Base-by-base conservation (phyloP, 805 yeast species). In the Clavispora phyllophila region DNA sequence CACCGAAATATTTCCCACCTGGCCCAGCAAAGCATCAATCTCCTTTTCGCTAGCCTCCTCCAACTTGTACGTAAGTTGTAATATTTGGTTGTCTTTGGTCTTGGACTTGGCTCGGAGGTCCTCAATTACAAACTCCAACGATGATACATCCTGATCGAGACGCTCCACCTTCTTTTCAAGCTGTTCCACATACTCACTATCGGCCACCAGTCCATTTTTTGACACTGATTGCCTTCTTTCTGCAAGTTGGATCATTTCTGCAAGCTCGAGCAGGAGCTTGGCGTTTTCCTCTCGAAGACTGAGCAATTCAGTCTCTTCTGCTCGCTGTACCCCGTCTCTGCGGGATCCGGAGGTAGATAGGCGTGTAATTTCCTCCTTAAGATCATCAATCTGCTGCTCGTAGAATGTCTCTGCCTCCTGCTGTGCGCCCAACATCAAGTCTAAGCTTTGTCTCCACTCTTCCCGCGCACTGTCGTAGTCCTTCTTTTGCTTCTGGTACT, bases 361-460 rank as follows among this genome's bases (percentile, higher is more conserved):
- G 5, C 20, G 33, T 13, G 31, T 17, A 17, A 54, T 37, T 36
- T 50, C 53, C 33, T 47, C 53, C 39, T 50, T 47, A 32, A 69
- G 61, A 26, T 70, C 73, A 28, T 58, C 58, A 38, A 80, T 60
- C 46, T 76, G 75, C n/a, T 62, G 58, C 39, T 70, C 64, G 51
- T 73, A 79, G 26, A 75, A 60, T 17, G 57, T 55, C 46, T 76
- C 83, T 44, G 75, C 78, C 45, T 80, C 84, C 39, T 70, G 73
- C 28, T 79, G 79, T 33, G 79, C 78, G 25, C 63, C 57, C 35
- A 78, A 76, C 57, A 82, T 67, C 35, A 77, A 62, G 45, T 76
- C 82, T 38, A 82, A 69, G 14, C 78, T 79, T 39, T 75, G 78
- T 36, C 82, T 58, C 63, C 84, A 66, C 54, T 82, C 85, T 37